Conservation (phyloP, 2,329 filamentous ascomycete genomes). For the Xylariaceae sp. region DNA sequence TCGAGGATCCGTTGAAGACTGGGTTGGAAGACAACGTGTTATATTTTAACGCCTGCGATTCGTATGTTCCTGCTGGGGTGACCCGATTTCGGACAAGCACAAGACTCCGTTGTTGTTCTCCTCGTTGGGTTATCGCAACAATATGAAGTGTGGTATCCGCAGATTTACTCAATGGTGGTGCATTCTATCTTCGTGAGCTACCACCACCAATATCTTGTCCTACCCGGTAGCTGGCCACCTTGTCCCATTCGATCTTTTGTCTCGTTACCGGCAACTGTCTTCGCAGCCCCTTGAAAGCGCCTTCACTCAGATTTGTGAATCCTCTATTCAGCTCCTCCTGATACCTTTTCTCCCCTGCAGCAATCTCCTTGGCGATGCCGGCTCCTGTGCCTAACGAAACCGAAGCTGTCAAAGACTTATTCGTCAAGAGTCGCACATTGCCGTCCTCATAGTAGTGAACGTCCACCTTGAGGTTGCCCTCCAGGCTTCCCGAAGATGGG, state of each 20-base stretch:
- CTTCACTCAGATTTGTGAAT: constrained; percentile 84
- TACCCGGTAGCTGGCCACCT: constrained; percentile 86
- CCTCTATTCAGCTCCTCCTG: constrained; percentile 93
- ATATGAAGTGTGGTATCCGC: background rate
- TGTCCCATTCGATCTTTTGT: constrained; percentile 99
- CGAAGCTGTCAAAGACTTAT: constrained; percentile 64
- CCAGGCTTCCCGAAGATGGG: constrained; percentile 62
- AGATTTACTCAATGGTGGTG: background rate
- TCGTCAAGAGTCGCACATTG: constrained; percentile 90
- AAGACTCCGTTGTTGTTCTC: too few relatives aligned
- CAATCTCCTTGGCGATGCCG: constrained; percentile 74
- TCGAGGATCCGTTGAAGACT: too few relatives aligned
- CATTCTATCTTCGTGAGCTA: constrained; percentile 46
- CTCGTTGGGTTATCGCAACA: too few relatives aligned
- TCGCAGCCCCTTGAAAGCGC: constrained; percentile 88
- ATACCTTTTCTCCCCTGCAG: constrained; percentile 79
- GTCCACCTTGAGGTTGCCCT: constrained; percentile 83
- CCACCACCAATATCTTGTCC: constrained; percentile 75
- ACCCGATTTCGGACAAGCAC: too few relatives aligned
- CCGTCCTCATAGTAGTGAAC: constrained; percentile 99
- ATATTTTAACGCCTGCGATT: too few relatives aligned
- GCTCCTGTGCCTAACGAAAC: constrained; percentile 60
- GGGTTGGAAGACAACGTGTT: too few relatives aligned
- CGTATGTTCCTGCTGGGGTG: too few relatives aligned
- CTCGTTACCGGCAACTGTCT: constrained; percentile 93